Evolutionary conservation across 441 rosid species (phyloP).

Genomic region (Melastoma candidum): DNA sequence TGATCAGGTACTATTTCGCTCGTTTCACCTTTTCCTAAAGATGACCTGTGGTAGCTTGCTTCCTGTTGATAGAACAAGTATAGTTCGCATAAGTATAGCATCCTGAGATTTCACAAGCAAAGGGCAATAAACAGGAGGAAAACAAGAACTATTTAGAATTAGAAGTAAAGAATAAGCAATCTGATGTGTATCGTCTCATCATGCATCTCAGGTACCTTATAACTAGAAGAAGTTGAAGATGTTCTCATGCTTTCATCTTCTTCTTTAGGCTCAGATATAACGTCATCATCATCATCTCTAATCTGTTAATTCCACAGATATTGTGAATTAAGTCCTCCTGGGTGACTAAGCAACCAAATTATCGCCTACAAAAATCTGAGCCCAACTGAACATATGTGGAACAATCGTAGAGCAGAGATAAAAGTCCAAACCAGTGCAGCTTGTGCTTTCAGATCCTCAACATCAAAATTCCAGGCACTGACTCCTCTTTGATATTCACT

Average conservation of each 20-base stretch:
- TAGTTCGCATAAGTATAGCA: not conserved
- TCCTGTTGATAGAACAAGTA: slow-evolving; percentile 25
- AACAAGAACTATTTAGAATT: not conserved
- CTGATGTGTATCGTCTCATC: too few species aligned
- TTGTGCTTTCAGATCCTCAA: slow-evolving; percentile 90
- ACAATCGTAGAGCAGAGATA: not conserved
- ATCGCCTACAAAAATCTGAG: not conserved
- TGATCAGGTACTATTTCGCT: slow-evolving; percentile 28
- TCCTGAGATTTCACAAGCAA: too few species aligned
- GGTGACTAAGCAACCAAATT: slow-evolving; percentile 6
- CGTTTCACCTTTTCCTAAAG: slow-evolving; percentile 23
- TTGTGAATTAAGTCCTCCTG: not conserved
- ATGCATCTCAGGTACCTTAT: slow-evolving; percentile 28
- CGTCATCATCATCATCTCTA: slow-evolving; percentile 56
- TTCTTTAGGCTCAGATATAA: slow-evolving; percentile 43
- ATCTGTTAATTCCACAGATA: slow-evolving; percentile 30
- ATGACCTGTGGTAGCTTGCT: slow-evolving; percentile 19
- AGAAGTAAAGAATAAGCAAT: not conserved
- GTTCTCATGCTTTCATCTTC: slow-evolving; percentile 41
- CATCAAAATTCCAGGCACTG: slow-evolving; percentile 97
- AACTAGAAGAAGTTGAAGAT: slow-evolving; percentile 14
- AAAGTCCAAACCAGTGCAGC: slow-evolving; percentile 65
- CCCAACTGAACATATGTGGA: slow-evolving; percentile 1
- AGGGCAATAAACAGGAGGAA: not conserved
- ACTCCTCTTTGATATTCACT: slow-evolving; percentile 97